Base-by-base conservation (phyloP, 176 grass and related monocot genomes). In the Carex scoparia region DNA sequence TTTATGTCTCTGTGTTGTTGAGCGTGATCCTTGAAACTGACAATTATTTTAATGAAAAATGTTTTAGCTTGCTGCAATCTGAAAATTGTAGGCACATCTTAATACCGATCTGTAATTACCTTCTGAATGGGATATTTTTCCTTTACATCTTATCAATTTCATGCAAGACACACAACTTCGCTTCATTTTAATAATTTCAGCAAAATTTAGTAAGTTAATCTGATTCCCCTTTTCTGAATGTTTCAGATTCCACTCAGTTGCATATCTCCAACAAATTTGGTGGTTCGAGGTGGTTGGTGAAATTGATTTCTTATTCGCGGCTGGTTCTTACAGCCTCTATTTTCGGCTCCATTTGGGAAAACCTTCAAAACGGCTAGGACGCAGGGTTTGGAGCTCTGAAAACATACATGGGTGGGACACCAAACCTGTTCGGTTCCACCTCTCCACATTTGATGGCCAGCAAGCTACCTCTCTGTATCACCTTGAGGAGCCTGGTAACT, bases 181-280 rank as follows among this genome's bases (percentile, higher is more conserved):
- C n/a, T 40, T 54, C 87, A 84, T 27, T 63, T 54, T 66, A 62
- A 51, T 10, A 56, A 4, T 55, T 61, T 44, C 54, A 12, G 12
- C 2, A 84, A 44, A 16, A 79, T n/a, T 19, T 69, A 63, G 8
- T n/a, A 37, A 61, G 35, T 56, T 69, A 88, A 27, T 69, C 37
- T 14, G 37, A 11, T 67, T 19, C 10, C 54, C 14, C 70, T 87
- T 48, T 66, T 84, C 46, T 69, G 65, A 85, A 68, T 72, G 60
- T 87, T 67, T 66, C 83, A 98, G 95, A 90, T 98, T 93, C 78
- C 88, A 87, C 86, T 90, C 83, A 46, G 89, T 94, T 81, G 95
- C 95, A 35, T 98, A 98, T 86, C 92, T 98, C 79, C 92, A 94
- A 61, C 95, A 98, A 87, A 98, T 93, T 80, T 98, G 95, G 95